A percentile compares a stretch with the other conserved stretches of the same genome.
Conservation (phyloP, 495 filamentous ascomycete species). For the Penicilliopsis zonata region DNA sequence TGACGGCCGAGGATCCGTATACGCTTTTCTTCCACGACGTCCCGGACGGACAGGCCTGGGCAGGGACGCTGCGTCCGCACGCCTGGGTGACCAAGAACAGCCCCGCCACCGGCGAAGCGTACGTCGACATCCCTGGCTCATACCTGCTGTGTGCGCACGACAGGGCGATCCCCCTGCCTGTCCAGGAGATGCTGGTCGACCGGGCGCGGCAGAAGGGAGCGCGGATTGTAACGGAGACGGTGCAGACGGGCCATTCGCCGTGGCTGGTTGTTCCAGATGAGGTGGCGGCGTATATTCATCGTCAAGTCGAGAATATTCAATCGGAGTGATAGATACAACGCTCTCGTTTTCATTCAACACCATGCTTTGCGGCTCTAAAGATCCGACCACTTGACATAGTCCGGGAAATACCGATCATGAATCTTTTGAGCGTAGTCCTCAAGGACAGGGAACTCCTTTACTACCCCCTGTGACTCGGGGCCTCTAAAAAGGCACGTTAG, state of each 20-base stretch:
- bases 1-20: slow-evolving; percentile 15
- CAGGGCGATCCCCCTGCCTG: slow-evolving; percentile 22
- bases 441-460: slow-evolving; percentile 34
- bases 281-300: neutral
- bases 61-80: slow-evolving; percentile 17
- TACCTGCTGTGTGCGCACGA: slow-evolving; percentile 28
- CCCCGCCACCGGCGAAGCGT: slow-evolving; percentile 19
- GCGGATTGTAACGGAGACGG: slow-evolving; percentile 16
- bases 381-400: slow-evolving; percentile 35
- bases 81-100: slow-evolving; percentile 19
- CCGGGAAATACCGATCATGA: slow-evolving; percentile 45
- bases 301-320: no score
- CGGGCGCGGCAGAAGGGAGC: slow-evolving; percentile 16
- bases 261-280: slow-evolving; percentile 16
- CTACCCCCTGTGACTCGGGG: slow-evolving; percentile 29
- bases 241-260: slow-evolving; percentile 18
- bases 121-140: slow-evolving; percentile 14
- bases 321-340: no score
- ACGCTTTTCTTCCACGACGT: slow-evolving; percentile 25
- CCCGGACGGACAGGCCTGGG: slow-evolving; percentile 22
- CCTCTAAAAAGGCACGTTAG: slow-evolving; percentile 17
- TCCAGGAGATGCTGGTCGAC: slow-evolving; percentile 29
- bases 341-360: no score
- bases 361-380: no score
- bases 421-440: slow-evolving; percentile 46